phyloP scores from a whole-genome alignment of 768 basidiomycete genomes.

The Boletus pseudopeckii region DNA sequence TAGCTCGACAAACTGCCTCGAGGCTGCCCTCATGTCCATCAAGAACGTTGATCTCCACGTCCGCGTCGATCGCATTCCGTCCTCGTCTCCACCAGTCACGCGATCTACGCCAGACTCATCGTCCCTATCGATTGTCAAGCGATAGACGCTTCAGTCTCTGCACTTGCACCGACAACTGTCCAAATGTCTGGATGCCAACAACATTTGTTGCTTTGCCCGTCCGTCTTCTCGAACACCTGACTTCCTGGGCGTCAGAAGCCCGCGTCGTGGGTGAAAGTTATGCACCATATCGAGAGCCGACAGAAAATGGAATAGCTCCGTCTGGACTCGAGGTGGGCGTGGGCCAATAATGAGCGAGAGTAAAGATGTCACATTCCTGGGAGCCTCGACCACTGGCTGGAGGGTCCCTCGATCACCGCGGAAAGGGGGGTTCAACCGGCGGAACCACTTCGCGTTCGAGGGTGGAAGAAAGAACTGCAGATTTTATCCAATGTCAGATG shows the following conservation, averaged over 20 bases:
- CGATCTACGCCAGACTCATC: not conserved
- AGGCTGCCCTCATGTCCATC: conserved; percentile 19
- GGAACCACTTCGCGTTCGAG: not conserved
- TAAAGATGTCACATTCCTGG: not conserved
- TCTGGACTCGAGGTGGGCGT: not conserved
- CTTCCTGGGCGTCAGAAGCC: conserved; percentile 7
- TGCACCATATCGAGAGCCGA: not conserved
- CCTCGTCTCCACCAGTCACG: not conserved
- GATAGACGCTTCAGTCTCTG: not conserved
- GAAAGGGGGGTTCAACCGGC: not conserved
- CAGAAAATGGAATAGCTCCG: conserved; percentile 3
- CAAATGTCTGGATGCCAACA: not conserved
- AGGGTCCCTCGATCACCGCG: not conserved
- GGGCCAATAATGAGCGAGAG: not conserved
- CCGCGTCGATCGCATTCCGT: conserved; percentile 4
- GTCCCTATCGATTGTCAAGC: conserved; percentile 18
- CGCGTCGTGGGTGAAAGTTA: not conserved
- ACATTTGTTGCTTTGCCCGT: not conserved
- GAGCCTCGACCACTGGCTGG: not conserved
- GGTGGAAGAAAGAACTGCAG: not conserved
- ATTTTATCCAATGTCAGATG: not conserved
- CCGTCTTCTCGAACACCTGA: conserved; percentile 7
- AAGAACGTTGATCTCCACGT: conserved; percentile 12
- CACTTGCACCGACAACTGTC: not conserved
- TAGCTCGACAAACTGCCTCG: conserved; percentile 16